Percentiles rank a stretch among this genome's conserved stretches.
These are phyloP conservation scores for Cryptococcus maquisensis DNA, from an alignment of 1,284 basidiomycete genomes.

Conservation along the genomic window DNA sequence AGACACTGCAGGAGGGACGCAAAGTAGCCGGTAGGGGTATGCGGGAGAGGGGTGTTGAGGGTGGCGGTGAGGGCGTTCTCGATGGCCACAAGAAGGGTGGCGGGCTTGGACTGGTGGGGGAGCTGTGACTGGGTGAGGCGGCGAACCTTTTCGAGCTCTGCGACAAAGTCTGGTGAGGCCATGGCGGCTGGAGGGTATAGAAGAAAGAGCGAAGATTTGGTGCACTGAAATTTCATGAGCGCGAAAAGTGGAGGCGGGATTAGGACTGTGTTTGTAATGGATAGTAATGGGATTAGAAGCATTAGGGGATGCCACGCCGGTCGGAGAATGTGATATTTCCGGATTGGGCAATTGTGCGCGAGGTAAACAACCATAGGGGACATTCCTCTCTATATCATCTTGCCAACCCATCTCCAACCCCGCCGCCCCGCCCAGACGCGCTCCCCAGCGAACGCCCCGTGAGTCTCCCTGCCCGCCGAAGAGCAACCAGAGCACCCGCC, in stretches of 20 bases:
- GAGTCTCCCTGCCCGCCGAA: no score
- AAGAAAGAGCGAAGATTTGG: not conserved
- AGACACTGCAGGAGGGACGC: conserved; percentile 63
- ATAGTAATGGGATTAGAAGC: no score
- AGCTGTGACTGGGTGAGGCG: conserved; percentile 77
- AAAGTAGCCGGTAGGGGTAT: conserved; percentile 80
- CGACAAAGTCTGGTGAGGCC: conserved; percentile 21
- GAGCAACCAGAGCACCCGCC: no score
- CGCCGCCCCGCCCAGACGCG: no score
- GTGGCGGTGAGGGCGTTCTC: conserved; percentile 68
- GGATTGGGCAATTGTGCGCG: no score
- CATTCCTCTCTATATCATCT: no score
- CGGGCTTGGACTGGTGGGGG: conserved; percentile 84
- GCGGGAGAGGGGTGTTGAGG: conserved; percentile 59
- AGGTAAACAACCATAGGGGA: no score
- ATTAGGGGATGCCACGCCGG: no score
- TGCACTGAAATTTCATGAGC: not conserved
- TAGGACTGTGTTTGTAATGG: no score
- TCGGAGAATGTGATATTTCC: no score
- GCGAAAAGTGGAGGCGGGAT: not conserved
- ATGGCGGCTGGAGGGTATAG: not conserved
- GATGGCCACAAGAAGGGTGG: conserved; percentile 79
- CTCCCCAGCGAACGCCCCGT: no score
- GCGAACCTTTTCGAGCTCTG: conserved; percentile 76
- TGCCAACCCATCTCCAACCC: no score